A percentile compares a stretch with the other conserved stretches of the same genome.
phyloP scores from a whole-genome alignment of 2,329 filamentous ascomycete genomes.

The Cladosporium sp. region DNA sequence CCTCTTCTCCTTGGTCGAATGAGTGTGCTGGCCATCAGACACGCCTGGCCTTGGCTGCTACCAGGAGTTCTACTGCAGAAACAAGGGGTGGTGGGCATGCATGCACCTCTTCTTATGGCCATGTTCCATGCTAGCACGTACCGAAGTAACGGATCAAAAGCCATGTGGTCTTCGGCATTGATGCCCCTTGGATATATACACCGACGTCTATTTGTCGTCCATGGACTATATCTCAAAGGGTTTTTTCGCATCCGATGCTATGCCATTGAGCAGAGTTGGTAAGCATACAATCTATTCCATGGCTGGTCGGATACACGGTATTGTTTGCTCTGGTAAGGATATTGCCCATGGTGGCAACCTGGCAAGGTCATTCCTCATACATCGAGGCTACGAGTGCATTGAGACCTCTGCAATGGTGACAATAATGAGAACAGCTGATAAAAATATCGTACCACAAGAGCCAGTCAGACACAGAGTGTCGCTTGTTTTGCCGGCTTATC shows the following conservation, averaged over 20 bases:
- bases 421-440: too few species aligned
- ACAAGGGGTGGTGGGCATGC: neutral
- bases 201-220: neutral
- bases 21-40: neutral
- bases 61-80: neutral
- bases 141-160: neutral
- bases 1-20: neutral
- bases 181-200: neutral
- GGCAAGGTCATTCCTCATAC: neutral
- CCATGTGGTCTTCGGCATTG: neutral
- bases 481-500: neutral
- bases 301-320: neutral
- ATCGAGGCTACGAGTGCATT: neutral
- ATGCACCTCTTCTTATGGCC: neutral
- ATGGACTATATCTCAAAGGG: neutral
- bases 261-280: neutral
- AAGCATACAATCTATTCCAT: neutral
- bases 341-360: neutral
- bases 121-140: neutral
- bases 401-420: neutral
- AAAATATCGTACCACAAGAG: neutral
- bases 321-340: neutral
- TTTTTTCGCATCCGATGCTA: neutral
- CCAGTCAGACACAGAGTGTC: neutral
- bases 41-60: neutral